Evolutionary conservation across 306 rosid species (phyloP).

Genomic region (Datisca glomerata): DNA sequence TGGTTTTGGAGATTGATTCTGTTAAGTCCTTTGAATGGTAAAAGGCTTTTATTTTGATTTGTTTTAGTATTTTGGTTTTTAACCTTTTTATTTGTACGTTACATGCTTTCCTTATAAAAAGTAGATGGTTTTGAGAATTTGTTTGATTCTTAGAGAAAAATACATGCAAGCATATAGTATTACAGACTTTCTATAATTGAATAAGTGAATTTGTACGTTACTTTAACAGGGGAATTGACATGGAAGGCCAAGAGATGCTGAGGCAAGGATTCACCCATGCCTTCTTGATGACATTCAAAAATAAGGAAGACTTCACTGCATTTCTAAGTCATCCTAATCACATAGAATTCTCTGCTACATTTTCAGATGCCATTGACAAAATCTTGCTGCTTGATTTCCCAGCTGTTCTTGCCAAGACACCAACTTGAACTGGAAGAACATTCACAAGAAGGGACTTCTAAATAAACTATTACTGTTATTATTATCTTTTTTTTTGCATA

Average conservation of each 20-base stretch:
- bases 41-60: neutral
- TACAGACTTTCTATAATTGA: too few relatives aligned
- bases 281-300: constrained; percentile 70
- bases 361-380: constrained; percentile 75
- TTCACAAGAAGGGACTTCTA: neutral
- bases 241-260: constrained; percentile 65
- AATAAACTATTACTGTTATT: too few relatives aligned
- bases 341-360: constrained; percentile 61
- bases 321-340: constrained; percentile 69
- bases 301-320: constrained; percentile 59
- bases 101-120: too few relatives aligned
- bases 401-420: constrained; percentile 43
- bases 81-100: too few relatives aligned
- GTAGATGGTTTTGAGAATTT: too few relatives aligned
- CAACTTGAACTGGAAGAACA: constrained; percentile 9
- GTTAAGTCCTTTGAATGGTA: constrained; percentile 90
- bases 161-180: too few relatives aligned
- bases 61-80: neutral
- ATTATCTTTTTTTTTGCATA: too few relatives aligned
- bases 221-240: constrained; percentile 58
- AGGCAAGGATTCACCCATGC: constrained; percentile 93
- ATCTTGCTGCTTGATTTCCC: constrained; percentile 84
- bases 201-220: too few relatives aligned
- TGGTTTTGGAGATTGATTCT: constrained; percentile 57
- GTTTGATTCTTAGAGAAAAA: too few relatives aligned